phyloP scores from a whole-genome alignment of 163 green algal genomes.

The Chlorella variabilis region DNA sequence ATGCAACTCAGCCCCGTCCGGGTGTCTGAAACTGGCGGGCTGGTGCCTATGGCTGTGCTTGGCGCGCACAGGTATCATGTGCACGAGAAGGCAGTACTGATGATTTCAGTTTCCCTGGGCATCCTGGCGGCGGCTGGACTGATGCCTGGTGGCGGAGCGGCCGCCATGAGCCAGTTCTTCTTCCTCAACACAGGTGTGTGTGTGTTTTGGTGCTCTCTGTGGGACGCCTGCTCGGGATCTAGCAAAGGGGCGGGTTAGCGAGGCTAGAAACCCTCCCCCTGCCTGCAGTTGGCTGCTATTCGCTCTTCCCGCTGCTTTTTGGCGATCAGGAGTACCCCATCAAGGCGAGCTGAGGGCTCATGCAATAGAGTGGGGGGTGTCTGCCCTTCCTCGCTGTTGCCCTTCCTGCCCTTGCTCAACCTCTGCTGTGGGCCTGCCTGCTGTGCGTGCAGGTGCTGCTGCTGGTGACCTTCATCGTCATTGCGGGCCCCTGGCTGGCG shows the following conservation, averaged over 20 bases:
- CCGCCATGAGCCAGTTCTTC: slow-evolving; percentile 58
- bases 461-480: slow-evolving; percentile 54
- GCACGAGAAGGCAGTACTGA: slow-evolving; percentile 95
- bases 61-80: slow-evolving; percentile 92
- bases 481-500: slow-evolving; percentile 29
- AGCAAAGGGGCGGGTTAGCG: too few species aligned
- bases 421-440: neutral
- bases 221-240: too few species aligned
- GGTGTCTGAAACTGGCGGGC: too few species aligned
- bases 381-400: neutral
- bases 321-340: slow-evolving; percentile 75
- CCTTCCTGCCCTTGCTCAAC: neutral
- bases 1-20: too few species aligned
- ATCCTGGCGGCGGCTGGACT: slow-evolving; percentile 44
- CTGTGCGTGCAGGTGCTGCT: slow-evolving; percentile 55
- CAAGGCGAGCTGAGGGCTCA: slow-evolving; percentile 58
- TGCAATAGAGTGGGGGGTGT: too few species aligned
- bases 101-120: slow-evolving; percentile 70
- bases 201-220: too few species aligned
- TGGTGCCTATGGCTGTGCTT: too few species aligned
- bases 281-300: slow-evolving; percentile 63
- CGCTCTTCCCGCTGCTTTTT: slow-evolving; percentile 91
- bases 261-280: neutral
- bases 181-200: slow-evolving; percentile 60
- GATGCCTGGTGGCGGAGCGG: slow-evolving; percentile 35